phyloP scores from a whole-genome alignment of 176 grass and related monocot species.

The Dactylis glomerata region DNA sequence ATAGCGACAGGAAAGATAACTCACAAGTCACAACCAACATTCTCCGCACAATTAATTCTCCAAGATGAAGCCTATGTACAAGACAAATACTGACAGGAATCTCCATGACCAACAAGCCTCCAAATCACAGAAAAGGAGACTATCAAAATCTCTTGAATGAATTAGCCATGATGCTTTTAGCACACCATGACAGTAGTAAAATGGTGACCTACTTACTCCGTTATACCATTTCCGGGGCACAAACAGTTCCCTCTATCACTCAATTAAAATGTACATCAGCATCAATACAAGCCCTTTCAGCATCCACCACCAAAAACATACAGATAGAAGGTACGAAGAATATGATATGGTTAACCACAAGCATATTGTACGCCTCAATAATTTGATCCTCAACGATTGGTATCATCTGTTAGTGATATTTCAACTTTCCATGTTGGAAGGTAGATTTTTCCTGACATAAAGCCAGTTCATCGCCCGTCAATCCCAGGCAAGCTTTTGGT shows the following conservation, averaged over 20 bases:
- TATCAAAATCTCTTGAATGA: conserved; percentile 13
- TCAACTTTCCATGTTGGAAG: conserved; percentile 68
- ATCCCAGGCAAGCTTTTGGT: conserved; percentile 51
- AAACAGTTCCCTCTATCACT: conserved; percentile 1
- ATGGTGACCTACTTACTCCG: conserved; percentile 23
- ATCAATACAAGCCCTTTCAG: conserved; percentile 23
- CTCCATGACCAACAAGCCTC: not conserved
- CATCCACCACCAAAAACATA: conserved; percentile 38
- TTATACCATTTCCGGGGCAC: conserved; percentile 19
- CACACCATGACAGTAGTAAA: conserved; percentile 26
- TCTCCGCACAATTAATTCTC: not conserved
- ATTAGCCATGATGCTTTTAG: conserved; percentile 23
- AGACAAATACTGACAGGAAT: not conserved
- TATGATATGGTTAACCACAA: not conserved
- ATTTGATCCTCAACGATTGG: not conserved
- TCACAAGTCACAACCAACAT: not conserved
- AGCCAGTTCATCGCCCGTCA: conserved; percentile 49
- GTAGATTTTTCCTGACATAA: conserved; percentile 65
- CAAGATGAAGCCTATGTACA: not conserved
- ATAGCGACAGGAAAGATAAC: too few relatives aligned
- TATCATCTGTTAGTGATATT: conserved; percentile 41
- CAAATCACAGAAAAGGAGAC: not conserved
- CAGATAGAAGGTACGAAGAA: conserved; percentile 36
- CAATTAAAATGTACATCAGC: conserved; percentile 29
- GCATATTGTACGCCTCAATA: conserved; percentile 29